These are phyloP conservation scores for Rhodotorula diobovata DNA, from an alignment of 768 basidiomycete species.

Conservation along the genomic window DNA sequence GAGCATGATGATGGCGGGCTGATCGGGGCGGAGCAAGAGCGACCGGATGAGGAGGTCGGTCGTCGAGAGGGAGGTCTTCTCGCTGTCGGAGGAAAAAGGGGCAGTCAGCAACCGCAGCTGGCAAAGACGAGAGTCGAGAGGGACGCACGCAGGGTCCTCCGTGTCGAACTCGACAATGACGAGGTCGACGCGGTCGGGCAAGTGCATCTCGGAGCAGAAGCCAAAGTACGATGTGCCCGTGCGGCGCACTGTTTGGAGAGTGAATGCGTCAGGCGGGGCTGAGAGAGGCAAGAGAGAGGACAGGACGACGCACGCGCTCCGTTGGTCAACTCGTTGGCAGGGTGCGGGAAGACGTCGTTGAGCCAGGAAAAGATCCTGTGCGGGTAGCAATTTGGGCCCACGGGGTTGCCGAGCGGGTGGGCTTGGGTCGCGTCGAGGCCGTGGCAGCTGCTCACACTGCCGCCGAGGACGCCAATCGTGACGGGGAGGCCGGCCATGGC, in stretches of 20 bases:
- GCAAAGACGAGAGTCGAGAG: neutral
- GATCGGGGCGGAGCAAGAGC: slow-evolving; percentile 79
- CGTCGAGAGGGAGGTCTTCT: slow-evolving; percentile 65
- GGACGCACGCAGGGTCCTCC: slow-evolving; percentile 75
- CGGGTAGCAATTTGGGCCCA: slow-evolving; percentile 63
- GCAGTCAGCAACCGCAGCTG: neutral
- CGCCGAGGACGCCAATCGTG: slow-evolving; percentile 43
- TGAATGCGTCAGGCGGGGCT: neutral
- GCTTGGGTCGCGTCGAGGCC: slow-evolving; percentile 43
- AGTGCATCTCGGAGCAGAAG: slow-evolving; percentile 85
- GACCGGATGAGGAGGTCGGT: slow-evolving; percentile 92
- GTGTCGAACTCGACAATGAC: slow-evolving; percentile 92
- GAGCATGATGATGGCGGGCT: slow-evolving; percentile 87
- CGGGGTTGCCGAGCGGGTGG: slow-evolving; percentile 44
- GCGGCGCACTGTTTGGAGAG: slow-evolving; percentile 57
- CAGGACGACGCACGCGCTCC: slow-evolving; percentile 56
- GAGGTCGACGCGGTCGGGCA: slow-evolving; percentile 89
- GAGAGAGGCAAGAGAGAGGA: neutral
- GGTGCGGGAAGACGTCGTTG: slow-evolving; percentile 95
- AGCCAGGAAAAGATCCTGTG: slow-evolving; percentile 96
- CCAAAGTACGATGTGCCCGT: slow-evolving; percentile 93
- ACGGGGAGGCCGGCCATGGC: slow-evolving; percentile 45
- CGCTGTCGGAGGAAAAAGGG: slow-evolving; percentile 51
- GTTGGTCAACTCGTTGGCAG: slow-evolving; percentile 94
- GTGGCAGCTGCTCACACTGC: slow-evolving; percentile 42